phyloP scores from a whole-genome alignment of 2,329 filamentous ascomycete genomes.

The Neonectria neomacrospora region DNA sequence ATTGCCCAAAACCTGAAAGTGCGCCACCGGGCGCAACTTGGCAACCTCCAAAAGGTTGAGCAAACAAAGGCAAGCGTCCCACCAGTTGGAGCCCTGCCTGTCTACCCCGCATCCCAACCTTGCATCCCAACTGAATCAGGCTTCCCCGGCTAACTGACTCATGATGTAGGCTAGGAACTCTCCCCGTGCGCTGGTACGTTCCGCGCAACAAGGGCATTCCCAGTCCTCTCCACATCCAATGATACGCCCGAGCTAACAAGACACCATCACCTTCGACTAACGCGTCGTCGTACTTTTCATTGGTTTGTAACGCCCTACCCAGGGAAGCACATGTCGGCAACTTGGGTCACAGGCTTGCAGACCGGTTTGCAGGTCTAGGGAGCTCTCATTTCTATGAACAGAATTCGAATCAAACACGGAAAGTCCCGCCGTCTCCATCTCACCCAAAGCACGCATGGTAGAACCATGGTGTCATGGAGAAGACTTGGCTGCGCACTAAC shows the following conservation, averaged over 20 bases:
- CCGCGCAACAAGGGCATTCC: constrained; percentile 18
- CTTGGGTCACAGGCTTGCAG: neutral
- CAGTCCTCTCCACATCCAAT: constrained; percentile 16
- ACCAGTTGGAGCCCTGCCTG: neutral
- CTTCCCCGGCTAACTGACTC: constrained; percentile 17
- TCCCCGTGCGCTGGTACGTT: neutral
- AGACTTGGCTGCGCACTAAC: constrained; percentile 7
- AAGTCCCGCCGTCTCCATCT: constrained; percentile 3
- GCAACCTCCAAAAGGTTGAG: neutral
- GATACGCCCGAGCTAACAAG: constrained; percentile 14
- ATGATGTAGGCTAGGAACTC: constrained; percentile 15
- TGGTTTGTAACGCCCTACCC: constrained; percentile 6
- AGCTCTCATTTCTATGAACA: constrained; percentile 1
- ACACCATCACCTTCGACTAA: constrained; percentile 17
- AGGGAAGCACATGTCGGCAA: neutral
- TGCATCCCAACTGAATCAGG: constrained; percentile 19
- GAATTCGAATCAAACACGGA: constrained; percentile 16
- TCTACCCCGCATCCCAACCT: constrained; percentile 11
- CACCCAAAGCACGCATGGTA: neutral
- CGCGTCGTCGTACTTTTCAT: constrained; percentile 9
- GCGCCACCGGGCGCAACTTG: neutral
- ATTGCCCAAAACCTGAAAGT: neutral
- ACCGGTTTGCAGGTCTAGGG: too few species aligned
- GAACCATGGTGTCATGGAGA: constrained; percentile 5
- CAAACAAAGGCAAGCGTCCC: neutral